Percentiles rank a stretch among this genome's conserved stretches.
These are phyloP conservation scores for Neonectria ditissima DNA, from an alignment of 2,329 filamentous ascomycete genomes.

Conservation along the genomic window DNA sequence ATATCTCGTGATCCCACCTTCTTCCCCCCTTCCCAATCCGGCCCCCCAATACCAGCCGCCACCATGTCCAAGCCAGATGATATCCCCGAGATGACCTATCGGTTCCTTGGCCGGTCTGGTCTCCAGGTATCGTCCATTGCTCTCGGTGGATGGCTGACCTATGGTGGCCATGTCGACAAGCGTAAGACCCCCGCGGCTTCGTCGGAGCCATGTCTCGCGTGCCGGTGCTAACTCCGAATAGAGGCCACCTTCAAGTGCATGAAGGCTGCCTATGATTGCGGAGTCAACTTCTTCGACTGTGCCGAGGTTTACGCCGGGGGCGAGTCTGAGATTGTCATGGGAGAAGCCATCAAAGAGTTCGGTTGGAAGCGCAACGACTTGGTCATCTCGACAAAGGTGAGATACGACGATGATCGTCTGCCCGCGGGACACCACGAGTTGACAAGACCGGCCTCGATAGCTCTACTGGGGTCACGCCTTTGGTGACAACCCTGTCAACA, in stretches of 20 bases:
- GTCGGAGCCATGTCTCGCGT: neutral
- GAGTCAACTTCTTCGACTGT: constrained; percentile 73
- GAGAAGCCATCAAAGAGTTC: constrained; percentile 69
- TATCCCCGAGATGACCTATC: constrained; percentile 73
- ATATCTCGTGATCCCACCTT: neutral
- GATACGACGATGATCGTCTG: neutral
- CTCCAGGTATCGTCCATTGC: constrained; percentile 81
- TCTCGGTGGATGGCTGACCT: constrained; percentile 79
- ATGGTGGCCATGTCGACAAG: constrained; percentile 78
- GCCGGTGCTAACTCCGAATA: constrained; percentile 32
- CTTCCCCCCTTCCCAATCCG: neutral
- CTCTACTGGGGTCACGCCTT: constrained; percentile 73
- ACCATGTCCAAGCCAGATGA: constrained; percentile 57
- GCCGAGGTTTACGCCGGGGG: constrained; percentile 70
- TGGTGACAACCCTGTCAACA: constrained; percentile 73
- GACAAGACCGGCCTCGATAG: constrained; percentile 49
- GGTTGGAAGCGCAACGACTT: constrained; percentile 72
- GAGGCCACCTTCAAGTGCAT: constrained; percentile 67
- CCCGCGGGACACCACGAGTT: neutral
- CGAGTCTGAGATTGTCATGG: constrained; percentile 73
- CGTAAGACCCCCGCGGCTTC: constrained; percentile 55
- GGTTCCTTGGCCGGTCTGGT: constrained; percentile 77
- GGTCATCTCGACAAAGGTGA: constrained; percentile 70
- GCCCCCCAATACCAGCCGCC: constrained; percentile 20
- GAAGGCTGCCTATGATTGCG: constrained; percentile 70